These are phyloP conservation scores for Aspergillus sp. DNA, from an alignment of 2,329 filamentous ascomycete genomes.

Conservation along the genomic window DNA sequence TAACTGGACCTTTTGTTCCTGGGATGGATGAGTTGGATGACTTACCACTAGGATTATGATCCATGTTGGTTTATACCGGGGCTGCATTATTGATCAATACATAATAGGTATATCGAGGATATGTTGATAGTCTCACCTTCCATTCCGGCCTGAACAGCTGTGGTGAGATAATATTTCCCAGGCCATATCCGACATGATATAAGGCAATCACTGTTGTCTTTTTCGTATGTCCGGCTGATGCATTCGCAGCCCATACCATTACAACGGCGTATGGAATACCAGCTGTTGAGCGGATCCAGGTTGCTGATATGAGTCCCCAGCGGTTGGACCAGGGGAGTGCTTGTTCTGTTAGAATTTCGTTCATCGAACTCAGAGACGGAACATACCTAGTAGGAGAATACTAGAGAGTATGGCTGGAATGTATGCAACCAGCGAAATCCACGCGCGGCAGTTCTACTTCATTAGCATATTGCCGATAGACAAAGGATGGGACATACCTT, in stretches of 20 bases:
- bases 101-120: background rate
- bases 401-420: slow-evolving; percentile 38
- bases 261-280: slow-evolving; percentile 41
- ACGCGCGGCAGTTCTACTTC: background rate
- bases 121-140: slow-evolving; percentile 15
- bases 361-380: background rate
- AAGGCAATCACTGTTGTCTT: slow-evolving; percentile 37
- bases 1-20: no score
- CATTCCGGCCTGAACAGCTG: slow-evolving; percentile 42
- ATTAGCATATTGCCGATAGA: background rate
- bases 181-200: slow-evolving; percentile 35
- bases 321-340: slow-evolving; percentile 39
- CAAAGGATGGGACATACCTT: slow-evolving; percentile 17
- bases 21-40: background rate
- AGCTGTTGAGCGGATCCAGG: slow-evolving; percentile 39
- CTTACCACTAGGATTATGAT: slow-evolving; percentile 1
- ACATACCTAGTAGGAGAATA: slow-evolving; percentile 30
- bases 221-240: slow-evolving; percentile 44
- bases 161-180: slow-evolving; percentile 46
- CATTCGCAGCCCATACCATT: slow-evolving; percentile 42
- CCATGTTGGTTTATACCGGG: background rate
- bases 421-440: slow-evolving; percentile 31
- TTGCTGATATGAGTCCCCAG: slow-evolving; percentile 36
- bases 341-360: background rate
- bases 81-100: background rate